Conservation (phyloP, 2,329 filamentous ascomycete species). For the Calonectria multiphialidica region DNA sequence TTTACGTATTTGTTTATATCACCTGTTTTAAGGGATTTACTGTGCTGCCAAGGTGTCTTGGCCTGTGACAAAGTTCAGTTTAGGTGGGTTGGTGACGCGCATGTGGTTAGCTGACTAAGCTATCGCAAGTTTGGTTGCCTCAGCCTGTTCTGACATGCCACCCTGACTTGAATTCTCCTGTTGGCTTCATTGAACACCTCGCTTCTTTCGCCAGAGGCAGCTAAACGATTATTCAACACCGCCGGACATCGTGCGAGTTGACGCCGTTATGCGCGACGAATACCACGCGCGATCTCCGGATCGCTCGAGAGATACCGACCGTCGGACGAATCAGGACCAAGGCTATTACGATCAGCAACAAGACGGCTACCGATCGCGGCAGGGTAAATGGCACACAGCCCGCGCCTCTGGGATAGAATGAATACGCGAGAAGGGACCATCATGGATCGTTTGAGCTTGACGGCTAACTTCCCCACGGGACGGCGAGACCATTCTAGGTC, state of each 20-base stretch:
- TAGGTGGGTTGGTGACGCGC: background rate
- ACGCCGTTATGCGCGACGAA: slow-evolving; percentile 59
- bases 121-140: background rate
- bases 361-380: slow-evolving; percentile 60
- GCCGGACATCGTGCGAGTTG: slow-evolving; percentile 32
- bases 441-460: slow-evolving; percentile 49
- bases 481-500: slow-evolving; percentile 58
- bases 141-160: slow-evolving; percentile 1
- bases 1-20: background rate
- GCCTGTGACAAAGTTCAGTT: background rate
- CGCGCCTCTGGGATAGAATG: slow-evolving; percentile 45
- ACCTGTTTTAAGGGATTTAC: background rate
- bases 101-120: slow-evolving; percentile 14
- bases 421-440: slow-evolving; percentile 40
- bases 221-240: background rate
- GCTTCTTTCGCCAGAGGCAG: background rate
- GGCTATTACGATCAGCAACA: slow-evolving; percentile 43
- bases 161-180: background rate
- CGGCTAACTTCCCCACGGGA: slow-evolving; percentile 60
- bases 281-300: slow-evolving; percentile 48
- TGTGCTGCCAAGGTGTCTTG: background rate
- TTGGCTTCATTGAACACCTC: background rate
- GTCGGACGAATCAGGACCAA: slow-evolving; percentile 39
- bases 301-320: slow-evolving; percentile 43
- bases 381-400: slow-evolving; percentile 60